Base-by-base conservation (phyloP, 2,329 filamentous ascomycete species). In the Curvularia verruculosa region DNA sequence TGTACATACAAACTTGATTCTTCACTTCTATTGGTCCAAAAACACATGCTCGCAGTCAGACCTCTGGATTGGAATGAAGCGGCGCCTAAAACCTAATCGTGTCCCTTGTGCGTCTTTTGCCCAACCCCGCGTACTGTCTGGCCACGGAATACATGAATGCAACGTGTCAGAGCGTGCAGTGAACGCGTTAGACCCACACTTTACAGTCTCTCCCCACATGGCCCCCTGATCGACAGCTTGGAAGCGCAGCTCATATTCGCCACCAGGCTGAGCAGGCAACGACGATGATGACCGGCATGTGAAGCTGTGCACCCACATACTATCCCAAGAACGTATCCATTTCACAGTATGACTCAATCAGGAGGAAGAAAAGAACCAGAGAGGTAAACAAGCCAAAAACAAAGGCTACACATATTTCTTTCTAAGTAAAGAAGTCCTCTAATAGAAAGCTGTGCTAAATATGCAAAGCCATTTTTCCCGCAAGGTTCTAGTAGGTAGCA, bases 141-240 rank as follows among this genome's bases (percentile, higher is more conserved):
- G 5, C 8, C 26, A 9, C 10, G 26, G 10, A 9, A 29, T 29
- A 29, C 26, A 54, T 58, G 58, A 52, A 49, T 58, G 53, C 57
- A 55, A 63, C 60, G 60, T 65, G 66, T 64, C 59, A 56, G 49
- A 41, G 10, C 43, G 19, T 45, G 43, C 15, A 9, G 18, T 45
- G 26, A 31, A 45, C 26, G 15, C n/a, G 15, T 19, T 29, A 15
- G n/a, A 21, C 26, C 43, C 43, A 26, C 28, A 26, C n/a, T 13
- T 45, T 45, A 19, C 26, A 13, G 3, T 29, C 7, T 9, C 6
- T 29, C 24, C 12, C n/a, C 26, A 29, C 26, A 29, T 26, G n/a
- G n/a, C 41, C 41, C 43, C 43, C 43, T 45, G 43, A 45, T 45
- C 43, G 43, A 12, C 43, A 19, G n/a, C 19, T 23, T 15, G 26